Evolutionary conservation across 2,329 filamentous ascomycete genomes (phyloP).

Genomic region (Keithomyces neogunnii): DNA sequence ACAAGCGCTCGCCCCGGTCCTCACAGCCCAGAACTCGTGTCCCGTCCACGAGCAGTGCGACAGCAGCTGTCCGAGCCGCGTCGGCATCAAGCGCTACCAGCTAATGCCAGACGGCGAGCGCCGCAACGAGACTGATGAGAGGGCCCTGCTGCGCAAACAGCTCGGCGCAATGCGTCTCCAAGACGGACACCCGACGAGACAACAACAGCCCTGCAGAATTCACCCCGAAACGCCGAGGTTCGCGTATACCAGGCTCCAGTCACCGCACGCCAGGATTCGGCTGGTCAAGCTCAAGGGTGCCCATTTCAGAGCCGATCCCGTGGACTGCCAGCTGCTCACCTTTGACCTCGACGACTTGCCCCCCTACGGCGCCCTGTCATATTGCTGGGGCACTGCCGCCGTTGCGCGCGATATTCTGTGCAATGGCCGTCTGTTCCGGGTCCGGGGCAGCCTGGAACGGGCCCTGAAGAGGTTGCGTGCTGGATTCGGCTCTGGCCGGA

Average conservation of each 20-base stretch:
- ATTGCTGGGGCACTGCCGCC: too few species aligned
- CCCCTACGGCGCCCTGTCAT: too few species aligned
- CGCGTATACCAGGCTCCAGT: too few species aligned
- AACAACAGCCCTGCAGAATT: background rate
- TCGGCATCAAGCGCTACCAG: background rate
- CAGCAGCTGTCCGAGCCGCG: background rate
- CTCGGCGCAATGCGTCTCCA: background rate
- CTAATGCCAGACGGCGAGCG: background rate
- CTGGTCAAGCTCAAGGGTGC: too few species aligned
- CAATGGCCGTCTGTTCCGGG: background rate
- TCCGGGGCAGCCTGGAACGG: background rate
- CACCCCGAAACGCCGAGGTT: background rate
- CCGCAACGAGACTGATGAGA: background rate
- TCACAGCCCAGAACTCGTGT: background rate
- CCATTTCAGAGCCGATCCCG: too few species aligned
- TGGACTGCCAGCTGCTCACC: too few species aligned
- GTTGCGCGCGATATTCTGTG: background rate
- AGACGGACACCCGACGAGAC: background rate
- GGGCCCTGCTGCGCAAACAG: background rate
- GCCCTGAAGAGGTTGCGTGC: background rate
- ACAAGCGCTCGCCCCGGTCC: background rate
- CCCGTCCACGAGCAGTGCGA: background rate
- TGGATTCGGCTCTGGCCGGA: background rate
- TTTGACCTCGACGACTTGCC: too few species aligned
- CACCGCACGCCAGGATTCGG: too few species aligned